Evolutionary conservation across 169 alveolate genomes (phyloP).

Genomic region (Plasmodium fragile): DNA sequence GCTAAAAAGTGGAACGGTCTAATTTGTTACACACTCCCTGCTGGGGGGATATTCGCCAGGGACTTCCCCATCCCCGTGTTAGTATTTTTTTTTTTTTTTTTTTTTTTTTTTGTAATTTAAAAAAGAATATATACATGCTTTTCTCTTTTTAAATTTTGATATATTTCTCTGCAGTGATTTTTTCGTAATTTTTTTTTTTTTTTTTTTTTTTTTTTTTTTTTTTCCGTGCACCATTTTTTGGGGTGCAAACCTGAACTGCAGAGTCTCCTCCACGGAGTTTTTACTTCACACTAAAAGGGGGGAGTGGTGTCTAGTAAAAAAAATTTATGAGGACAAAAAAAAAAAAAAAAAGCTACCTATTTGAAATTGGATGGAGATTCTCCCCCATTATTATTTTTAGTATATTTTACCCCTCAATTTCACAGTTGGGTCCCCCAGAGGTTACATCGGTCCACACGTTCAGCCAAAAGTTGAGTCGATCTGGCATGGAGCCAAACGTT

Average conservation of each 20-base stretch:
- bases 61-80: neutral
- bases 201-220: no score
- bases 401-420: neutral
- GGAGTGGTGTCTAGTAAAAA: neutral
- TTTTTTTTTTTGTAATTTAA: no score
- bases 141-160: neutral
- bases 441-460: neutral
- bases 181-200: neutral
- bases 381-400: neutral
- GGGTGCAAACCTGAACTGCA: neutral
- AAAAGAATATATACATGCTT: neutral
- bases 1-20: neutral
- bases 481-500: conserved; percentile 13
- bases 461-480: conserved; percentile 22
- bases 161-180: neutral
- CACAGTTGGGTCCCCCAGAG: neutral
- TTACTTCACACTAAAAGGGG: neutral
- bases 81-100: neutral
- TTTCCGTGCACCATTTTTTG: neutral
- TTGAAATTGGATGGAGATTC: neutral
- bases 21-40: no score
- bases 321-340: neutral
- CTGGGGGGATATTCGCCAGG: no score
- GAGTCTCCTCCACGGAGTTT: neutral
- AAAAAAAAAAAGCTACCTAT: neutral